Base-by-base conservation (phyloP, 1,284 basidiomycete species). In the Fistulinella cinereoalba region DNA sequence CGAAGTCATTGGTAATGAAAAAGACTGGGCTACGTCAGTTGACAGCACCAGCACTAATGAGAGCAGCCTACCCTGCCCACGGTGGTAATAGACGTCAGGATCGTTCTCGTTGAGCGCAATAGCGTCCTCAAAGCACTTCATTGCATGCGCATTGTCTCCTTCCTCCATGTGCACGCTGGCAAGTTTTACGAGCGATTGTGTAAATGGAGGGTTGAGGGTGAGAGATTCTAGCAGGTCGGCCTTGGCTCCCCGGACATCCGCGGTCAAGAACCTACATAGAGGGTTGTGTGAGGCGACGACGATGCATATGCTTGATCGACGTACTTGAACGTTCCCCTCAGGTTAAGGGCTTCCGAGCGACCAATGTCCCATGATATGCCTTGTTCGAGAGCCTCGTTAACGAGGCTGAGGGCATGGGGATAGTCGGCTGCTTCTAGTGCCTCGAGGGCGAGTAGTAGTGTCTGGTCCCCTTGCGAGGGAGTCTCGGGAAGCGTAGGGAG, bases 141-240 rank as follows among this genome's bases (percentile, higher is more conserved):
- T 94, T 2, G 95, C 90, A 53, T 81, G 82, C 22, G 79, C 73
- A 15, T 88, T 77, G 55, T 92, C 81, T 48, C 84, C 85, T 56
- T 97, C 85, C 68, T 99, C 97, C 95, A 99, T 98, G 70, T 97
- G 80, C 37, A 99, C 95, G 58, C 88, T 92, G 8, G 97, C 97
- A 58, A 99, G 88, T 79, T 99, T 99, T 57, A 99, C 95, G 74
- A 92, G 85, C 55, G 83, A 88, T 71, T 98, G 96, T 0, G 92
- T 92, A 57, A 90, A 83, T 15, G 76, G 72, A 1, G 93, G 91
- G 32, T 79, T 70, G 22, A 97, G 71, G 49, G 80, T 72, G 44
- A 97, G 77, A 47, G 88, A 88, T 58, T 85, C 80, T 52, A 90
- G 79, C 36, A 99, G 74, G 65, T 98, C 96, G 4, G 72, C 78